Evolutionary conservation across 192 early-diverging fungal genomes (phyloP).

Genomic region (Pilaira anomala): DNA sequence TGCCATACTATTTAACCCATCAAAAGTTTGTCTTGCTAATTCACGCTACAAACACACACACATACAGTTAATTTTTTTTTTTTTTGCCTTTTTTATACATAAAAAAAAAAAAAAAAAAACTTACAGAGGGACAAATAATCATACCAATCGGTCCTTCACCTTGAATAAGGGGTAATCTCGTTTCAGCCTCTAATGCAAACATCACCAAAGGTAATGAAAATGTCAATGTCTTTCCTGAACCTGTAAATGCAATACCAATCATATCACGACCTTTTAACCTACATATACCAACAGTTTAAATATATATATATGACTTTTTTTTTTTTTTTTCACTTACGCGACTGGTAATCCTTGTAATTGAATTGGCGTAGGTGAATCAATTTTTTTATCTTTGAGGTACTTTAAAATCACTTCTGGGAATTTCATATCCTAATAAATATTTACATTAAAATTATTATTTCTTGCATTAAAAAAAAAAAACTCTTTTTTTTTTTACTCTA

Average conservation of each 20-base stretch:
- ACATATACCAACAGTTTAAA: slow-evolving; percentile 15
- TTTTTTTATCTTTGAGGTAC: slow-evolving; percentile 78
- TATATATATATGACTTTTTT: neutral
- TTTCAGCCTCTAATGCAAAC: slow-evolving; percentile 91
- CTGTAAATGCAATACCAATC: slow-evolving; percentile 99
- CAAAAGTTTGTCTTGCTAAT: slow-evolving; percentile 92
- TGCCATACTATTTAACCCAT: slow-evolving; percentile 70
- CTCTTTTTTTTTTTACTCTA: slow-evolving; percentile 33
- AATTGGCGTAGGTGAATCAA: slow-evolving; percentile 91
- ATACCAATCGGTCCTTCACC: slow-evolving; percentile 94
- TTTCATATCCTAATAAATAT: slow-evolving; percentile 65
- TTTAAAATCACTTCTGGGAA: slow-evolving; percentile 75
- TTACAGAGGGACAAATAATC: slow-evolving; percentile 90
- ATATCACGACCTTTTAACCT: slow-evolving; percentile 87
- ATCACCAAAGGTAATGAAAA: slow-evolving; percentile 94
- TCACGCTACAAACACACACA: slow-evolving; percentile 61
- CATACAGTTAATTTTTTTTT: too few relatives aligned
- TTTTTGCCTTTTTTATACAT: neutral
- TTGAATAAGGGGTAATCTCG: slow-evolving; percentile 68
- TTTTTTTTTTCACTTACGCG: slow-evolving; percentile 51
- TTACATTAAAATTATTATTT: too few relatives aligned
- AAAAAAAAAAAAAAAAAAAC: slow-evolving; percentile 7
- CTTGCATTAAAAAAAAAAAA: too few relatives aligned
- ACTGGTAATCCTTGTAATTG: slow-evolving; percentile 97
- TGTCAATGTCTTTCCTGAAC: slow-evolving; percentile 92